Evolutionary conservation across 208 protist genomes (phyloP).

Genomic region (Leishmania tarentolae): DNA sequence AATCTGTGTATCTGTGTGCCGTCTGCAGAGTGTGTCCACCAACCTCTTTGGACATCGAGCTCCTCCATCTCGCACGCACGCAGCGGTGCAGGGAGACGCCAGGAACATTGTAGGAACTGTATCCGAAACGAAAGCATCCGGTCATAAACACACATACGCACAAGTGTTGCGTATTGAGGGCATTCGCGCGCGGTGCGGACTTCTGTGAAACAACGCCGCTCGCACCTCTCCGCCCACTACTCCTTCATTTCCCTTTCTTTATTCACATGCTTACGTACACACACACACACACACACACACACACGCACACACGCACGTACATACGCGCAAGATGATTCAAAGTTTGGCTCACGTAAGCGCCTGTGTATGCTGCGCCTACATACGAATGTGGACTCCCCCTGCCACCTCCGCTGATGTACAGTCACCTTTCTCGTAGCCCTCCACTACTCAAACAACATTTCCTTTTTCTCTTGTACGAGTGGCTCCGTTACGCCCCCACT

Average conservation of each 20-base stretch:
- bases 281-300: not conserved
- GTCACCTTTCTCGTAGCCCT: not conserved
- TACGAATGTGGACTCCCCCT: not conserved
- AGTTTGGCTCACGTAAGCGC: not conserved
- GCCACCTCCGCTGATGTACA: not conserved
- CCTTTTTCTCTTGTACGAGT: not conserved
- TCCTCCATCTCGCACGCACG: not conserved
- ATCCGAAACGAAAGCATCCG: too few relatives aligned
- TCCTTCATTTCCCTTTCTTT: constrained; percentile 5
- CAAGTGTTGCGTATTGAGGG: too few relatives aligned
- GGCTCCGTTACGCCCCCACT: not conserved
- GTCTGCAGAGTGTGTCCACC: not conserved
- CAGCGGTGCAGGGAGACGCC: not conserved
- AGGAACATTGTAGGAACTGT: not conserved
- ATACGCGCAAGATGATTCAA: not conserved
- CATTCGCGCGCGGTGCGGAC: too few relatives aligned
- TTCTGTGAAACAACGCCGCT: too few relatives aligned
- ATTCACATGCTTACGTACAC: not conserved
- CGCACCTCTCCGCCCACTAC: not conserved
- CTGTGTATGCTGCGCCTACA: not conserved
- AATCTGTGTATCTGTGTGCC: not conserved
- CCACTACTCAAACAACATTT: not conserved
- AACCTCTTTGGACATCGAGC: not conserved
- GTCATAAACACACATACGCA: too few relatives aligned
- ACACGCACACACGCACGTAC: not conserved